Conservation (phyloP, 2,329 filamentous ascomycete genomes). For the Botryotinia convoluta region DNA sequence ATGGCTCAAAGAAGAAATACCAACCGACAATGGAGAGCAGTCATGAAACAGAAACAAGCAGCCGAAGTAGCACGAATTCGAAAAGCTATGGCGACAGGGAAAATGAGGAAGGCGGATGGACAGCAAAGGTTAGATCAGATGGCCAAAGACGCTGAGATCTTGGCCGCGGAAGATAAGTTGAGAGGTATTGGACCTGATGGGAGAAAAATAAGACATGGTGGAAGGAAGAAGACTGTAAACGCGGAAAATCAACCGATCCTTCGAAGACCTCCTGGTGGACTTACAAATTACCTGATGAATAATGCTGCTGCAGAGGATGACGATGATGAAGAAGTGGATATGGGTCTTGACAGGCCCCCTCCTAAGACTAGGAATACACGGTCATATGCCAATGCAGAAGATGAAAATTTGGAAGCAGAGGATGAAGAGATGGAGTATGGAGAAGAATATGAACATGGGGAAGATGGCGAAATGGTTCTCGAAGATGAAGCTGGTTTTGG, state of each 20-base stretch:
- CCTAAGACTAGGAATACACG: background rate
- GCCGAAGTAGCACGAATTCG: constrained; percentile 28
- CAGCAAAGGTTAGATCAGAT: constrained; percentile 28
- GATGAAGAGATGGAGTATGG: constrained; percentile 7
- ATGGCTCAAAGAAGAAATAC: constrained; percentile 44
- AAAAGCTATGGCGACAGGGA: constrained; percentile 22
- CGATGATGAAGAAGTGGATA: background rate
- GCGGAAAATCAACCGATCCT: background rate
- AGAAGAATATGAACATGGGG: constrained; percentile 5
- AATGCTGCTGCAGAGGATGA: background rate
- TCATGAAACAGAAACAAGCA: constrained; percentile 22
- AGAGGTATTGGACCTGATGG: constrained; percentile 15
- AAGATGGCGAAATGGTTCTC: constrained; percentile 23
- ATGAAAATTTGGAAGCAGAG: constrained; percentile 8
- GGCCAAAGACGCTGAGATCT: constrained; percentile 25
- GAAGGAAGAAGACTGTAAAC: constrained; percentile 15
- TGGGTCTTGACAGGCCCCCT: background rate
- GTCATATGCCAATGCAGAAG: constrained; percentile 11
- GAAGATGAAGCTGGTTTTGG: constrained; percentile 20
- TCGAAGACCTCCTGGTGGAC: constrained; percentile 17
- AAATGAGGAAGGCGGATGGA: constrained; percentile 16
- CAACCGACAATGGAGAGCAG: constrained; percentile 28
- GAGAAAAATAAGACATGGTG: constrained; percentile 5
- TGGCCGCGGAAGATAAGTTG: constrained; percentile 10
- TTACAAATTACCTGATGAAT: constrained; percentile 12